Evolutionary conservation across 768 basidiomycete genomes (phyloP).

Genomic region (Favolaschia claudopus): DNA sequence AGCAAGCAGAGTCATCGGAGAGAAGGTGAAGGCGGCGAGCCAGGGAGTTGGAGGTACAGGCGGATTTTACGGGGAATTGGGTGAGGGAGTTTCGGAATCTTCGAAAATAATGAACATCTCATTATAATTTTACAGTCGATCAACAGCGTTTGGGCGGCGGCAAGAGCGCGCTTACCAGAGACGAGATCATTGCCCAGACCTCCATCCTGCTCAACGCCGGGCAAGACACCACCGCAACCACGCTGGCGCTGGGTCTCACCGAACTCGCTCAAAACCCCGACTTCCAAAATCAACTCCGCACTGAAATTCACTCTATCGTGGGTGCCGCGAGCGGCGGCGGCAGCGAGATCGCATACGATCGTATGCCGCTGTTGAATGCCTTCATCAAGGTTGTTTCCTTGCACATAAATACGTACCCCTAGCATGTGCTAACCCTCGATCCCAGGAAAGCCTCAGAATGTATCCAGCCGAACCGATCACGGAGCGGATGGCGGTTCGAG

Average conservation of each 20-base stretch:
- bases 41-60: background rate
- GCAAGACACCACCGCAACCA: slow-evolving; percentile 17
- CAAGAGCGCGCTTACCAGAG: background rate
- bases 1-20: background rate
- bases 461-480: slow-evolving; percentile 2
- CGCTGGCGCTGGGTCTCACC: slow-evolving; percentile 1
- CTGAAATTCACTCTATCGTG: background rate
- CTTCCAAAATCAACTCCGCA: background rate
- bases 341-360: background rate
- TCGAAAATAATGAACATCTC: background rate
- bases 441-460: slow-evolving; percentile 16
- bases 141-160: no score
- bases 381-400: slow-evolving; percentile 19
- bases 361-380: slow-evolving; percentile 16
- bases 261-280: slow-evolving; percentile 5
- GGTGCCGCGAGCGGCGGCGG: background rate
- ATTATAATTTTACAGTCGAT: no score
- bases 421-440: background rate
- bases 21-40: background rate
- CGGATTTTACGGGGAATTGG: background rate
- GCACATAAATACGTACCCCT: background rate
- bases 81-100: background rate
- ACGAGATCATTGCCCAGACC: background rate
- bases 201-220: slow-evolving; percentile 9
- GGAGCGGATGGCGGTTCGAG: slow-evolving; percentile 5